Conservation (phyloP, 768 basidiomycete species). For the Macrolepiota fuliginosa region DNA sequence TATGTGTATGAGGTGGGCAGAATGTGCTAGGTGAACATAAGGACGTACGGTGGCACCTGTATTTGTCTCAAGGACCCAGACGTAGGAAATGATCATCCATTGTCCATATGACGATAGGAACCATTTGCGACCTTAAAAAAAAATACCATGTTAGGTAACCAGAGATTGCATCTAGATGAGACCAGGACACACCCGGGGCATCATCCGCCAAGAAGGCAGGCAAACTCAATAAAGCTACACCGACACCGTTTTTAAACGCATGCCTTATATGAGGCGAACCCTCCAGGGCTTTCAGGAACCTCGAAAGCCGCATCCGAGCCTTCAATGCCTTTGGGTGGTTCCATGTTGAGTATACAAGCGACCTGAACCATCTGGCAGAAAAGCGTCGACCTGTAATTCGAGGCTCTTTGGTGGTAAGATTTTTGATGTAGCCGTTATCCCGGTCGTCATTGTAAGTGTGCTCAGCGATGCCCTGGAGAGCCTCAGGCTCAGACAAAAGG, state of each 20-base stretch:
- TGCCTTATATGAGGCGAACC: constrained; percentile 44
- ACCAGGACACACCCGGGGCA: constrained; percentile 31
- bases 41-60: constrained; percentile 41
- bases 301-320: constrained; percentile 31
- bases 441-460: constrained; percentile 12
- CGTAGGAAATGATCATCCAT: constrained; percentile 49
- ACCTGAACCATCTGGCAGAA: constrained; percentile 11
- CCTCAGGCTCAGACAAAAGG: constrained; percentile 27
- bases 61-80: constrained; percentile 52
- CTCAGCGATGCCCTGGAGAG: constrained; percentile 31
- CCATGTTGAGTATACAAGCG: constrained; percentile 19
- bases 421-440: constrained; percentile 2
- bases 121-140: constrained; percentile 32
- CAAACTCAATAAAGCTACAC: constrained; percentile 38
- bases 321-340: constrained; percentile 25
- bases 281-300: constrained; percentile 24
- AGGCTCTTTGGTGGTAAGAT: not conserved
- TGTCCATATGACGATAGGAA: constrained; percentile 37
- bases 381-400: constrained; percentile 11
- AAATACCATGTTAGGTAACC: not conserved
- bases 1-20: no score
- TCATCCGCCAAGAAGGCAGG: constrained; percentile 40
- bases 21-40: not conserved
- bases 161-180: not conserved
- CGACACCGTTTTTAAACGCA: constrained; percentile 43